Conservation (phyloP, 768 basidiomycete genomes). For the Phlebiopsis gigantea region DNA sequence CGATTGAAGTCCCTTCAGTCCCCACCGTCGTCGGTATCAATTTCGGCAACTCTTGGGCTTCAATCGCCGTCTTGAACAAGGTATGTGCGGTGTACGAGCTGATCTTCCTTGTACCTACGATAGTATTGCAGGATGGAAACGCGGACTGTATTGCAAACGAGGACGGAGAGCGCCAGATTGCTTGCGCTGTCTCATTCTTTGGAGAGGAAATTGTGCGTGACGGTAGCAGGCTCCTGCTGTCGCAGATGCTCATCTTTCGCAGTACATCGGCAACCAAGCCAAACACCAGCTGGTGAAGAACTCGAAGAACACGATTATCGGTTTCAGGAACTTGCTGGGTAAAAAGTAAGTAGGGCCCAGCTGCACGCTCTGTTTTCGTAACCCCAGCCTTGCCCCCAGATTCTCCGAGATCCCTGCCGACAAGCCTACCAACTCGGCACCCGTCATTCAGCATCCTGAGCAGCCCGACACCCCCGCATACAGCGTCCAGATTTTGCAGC, state of each 20-base stretch:
- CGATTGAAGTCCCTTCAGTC: slow-evolving; percentile 26
- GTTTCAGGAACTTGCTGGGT: slow-evolving; percentile 89
- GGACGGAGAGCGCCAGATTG: slow-evolving; percentile 97
- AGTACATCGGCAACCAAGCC: slow-evolving; percentile 97
- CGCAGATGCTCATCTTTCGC: neutral
- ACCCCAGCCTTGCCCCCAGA: slow-evolving; percentile 30
- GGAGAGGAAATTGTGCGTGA: slow-evolving; percentile 82
- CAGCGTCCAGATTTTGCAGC: slow-evolving; percentile 74
- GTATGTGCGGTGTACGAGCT: slow-evolving; percentile 33
- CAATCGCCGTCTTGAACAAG: slow-evolving; percentile 94
- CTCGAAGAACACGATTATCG: slow-evolving; percentile 87
- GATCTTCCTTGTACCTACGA: neutral
- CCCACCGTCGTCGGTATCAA: slow-evolving; percentile 88
- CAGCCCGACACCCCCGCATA: slow-evolving; percentile 72
- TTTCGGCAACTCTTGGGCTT: slow-evolving; percentile 92
- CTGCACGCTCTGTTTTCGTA: neutral
- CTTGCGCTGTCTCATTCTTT: slow-evolving; percentile 85
- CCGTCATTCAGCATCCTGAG: slow-evolving; percentile 73
- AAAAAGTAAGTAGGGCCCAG: slow-evolving; percentile 59
- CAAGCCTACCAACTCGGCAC: slow-evolving; percentile 49
- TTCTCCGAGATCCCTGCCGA: slow-evolving; percentile 71
- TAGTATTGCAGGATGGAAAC: slow-evolving; percentile 62
- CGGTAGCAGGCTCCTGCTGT: no score
- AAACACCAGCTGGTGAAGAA: slow-evolving; percentile 95
- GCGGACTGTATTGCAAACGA: slow-evolving; percentile 97